A percentile compares a stretch with the other conserved stretches of the same genome.
phyloP scores from a whole-genome alignment of 2,329 filamentous ascomycete genomes.

The Colletotrichum neosansevieriae region DNA sequence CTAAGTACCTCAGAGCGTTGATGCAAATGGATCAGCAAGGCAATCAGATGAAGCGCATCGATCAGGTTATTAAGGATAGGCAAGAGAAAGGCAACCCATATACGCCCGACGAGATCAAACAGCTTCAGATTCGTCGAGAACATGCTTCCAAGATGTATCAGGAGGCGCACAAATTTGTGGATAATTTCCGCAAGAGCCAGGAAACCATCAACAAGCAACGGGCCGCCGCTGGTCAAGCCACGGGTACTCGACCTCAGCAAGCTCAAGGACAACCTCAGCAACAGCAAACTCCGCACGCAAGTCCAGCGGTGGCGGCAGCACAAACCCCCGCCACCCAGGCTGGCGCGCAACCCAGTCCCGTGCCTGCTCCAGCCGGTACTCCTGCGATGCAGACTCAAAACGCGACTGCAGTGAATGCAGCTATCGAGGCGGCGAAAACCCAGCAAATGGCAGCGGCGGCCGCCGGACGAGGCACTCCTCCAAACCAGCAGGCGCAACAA shows the following conservation, averaged over 20 bases:
- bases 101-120: conserved; percentile 60
- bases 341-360: conserved; percentile 38
- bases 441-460: conserved; percentile 51
- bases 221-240: conserved; percentile 44
- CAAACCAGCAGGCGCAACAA: conserved; percentile 39
- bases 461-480: conserved; percentile 10
- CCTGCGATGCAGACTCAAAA: conserved; percentile 44
- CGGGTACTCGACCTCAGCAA: conserved; percentile 30
- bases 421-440: conserved; percentile 60
- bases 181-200: conserved; percentile 61
- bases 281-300: conserved; percentile 45
- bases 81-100: conserved; percentile 57
- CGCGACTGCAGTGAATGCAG: conserved; percentile 54
- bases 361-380: conserved; percentile 13
- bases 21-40: conserved; percentile 62
- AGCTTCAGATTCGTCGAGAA: conserved; percentile 58
- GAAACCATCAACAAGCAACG: conserved; percentile 47
- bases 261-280: conserved; percentile 45
- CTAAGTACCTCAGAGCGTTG: conserved; percentile 61
- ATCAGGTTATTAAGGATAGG: conserved; percentile 57
- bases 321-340: conserved; percentile 44
- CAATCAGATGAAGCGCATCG: conserved; percentile 55
- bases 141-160: conserved; percentile 57
- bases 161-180: conserved; percentile 62
- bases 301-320: conserved; percentile 35